A percentile compares a stretch with the other conserved stretches of the same genome.
These are phyloP conservation scores for Colletotrichum australisinense DNA, from an alignment of 2,329 filamentous ascomycete species.

Conservation along the genomic window DNA sequence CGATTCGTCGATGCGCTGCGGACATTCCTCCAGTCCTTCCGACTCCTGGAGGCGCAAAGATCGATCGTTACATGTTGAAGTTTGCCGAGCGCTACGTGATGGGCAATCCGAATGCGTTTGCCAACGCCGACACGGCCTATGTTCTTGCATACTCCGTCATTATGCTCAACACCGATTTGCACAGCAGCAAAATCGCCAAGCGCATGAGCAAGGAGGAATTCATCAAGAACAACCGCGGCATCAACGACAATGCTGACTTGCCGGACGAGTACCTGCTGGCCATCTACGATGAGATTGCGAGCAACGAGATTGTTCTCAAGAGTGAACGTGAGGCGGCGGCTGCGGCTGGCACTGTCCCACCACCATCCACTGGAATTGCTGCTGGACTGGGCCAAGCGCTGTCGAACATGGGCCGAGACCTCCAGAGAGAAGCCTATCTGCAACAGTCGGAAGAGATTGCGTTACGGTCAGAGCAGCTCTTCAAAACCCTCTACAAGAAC, in stretches of 20 bases:
- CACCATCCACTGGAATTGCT: slow-evolving; percentile 76
- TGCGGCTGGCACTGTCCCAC: slow-evolving; percentile 73
- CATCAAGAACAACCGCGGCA: slow-evolving; percentile 98
- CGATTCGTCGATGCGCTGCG: slow-evolving; percentile 93
- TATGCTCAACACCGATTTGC: slow-evolving; percentile 94
- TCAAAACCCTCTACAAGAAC: slow-evolving; percentile 91
- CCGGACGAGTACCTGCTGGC: slow-evolving; percentile 90
- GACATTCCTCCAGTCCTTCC: slow-evolving; percentile 93
- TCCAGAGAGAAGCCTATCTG: slow-evolving; percentile 92
- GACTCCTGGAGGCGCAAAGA: slow-evolving; percentile 95
- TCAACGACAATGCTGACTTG: slow-evolving; percentile 95
- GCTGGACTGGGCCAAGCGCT: slow-evolving; percentile 89
- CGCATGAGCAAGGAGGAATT: slow-evolving; percentile 98
- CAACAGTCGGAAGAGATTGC: slow-evolving; percentile 96
- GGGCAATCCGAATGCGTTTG: slow-evolving; percentile 96
- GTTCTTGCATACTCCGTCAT: slow-evolving; percentile 97
- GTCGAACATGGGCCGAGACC: slow-evolving; percentile 89
- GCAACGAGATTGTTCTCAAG: slow-evolving; percentile 93
- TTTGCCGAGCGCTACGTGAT: slow-evolving; percentile 96
- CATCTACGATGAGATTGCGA: slow-evolving; percentile 92
- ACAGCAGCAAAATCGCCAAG: slow-evolving; percentile 84
- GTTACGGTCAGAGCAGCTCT: slow-evolving; percentile 80
- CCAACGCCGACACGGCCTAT: slow-evolving; percentile 97
- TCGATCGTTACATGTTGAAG: slow-evolving; percentile 99
- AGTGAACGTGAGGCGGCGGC: slow-evolving; percentile 92